Evolutionary conservation across 2,329 filamentous ascomycete species (phyloP), one percentile per base, ranked within the genome.

Genomic region (Verticillium longisporum): DNA sequence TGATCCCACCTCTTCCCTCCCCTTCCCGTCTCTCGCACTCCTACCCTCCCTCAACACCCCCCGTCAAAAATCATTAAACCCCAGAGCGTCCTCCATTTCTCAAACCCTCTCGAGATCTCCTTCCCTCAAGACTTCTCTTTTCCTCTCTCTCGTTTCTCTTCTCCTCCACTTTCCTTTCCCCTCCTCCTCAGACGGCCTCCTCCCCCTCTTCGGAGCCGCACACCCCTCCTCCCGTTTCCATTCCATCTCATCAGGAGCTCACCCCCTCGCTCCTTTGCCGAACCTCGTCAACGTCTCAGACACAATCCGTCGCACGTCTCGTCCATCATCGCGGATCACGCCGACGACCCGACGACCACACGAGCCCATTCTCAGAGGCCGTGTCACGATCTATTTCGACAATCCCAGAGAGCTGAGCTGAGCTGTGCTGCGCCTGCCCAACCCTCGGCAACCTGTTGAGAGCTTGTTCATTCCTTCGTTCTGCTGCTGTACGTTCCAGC

Each of bases 61-160:
- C 68, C 65, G 63, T 71, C 70, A 64, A 68, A 73, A 70, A 71
- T 73, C 69, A 74, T 74, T 74, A 75, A 75, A 74, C 73, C 73
- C 73, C 69, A 71, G 70, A 66, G 64, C 68, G 69, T 70, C 71
- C 71, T 73, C 71, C 69, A 68, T 68, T 73, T 73, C 74, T 71
- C 69, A 68, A 69, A 66, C 69, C 67, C 73, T 67, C 64, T 71
- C 72, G 73, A 72, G 68, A 71, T 73, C 71, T 69, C 68, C 65
- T 66, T 66, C 72, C 68, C 72, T 71, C 73, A 74, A 75, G 72
- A 76, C 71, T 73, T 70, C 73, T 74, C 69, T 75, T 72, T 72
- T 70, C 67, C 66, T 70, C 70, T 72, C 68, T 71, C 69, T 70
- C 65, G 71, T 71, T 69, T 68, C 68, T 68, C 66, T 68, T 68